phyloP scores from a whole-genome alignment of 192 early-diverging fungal species.

The Backusella australiensis region DNA sequence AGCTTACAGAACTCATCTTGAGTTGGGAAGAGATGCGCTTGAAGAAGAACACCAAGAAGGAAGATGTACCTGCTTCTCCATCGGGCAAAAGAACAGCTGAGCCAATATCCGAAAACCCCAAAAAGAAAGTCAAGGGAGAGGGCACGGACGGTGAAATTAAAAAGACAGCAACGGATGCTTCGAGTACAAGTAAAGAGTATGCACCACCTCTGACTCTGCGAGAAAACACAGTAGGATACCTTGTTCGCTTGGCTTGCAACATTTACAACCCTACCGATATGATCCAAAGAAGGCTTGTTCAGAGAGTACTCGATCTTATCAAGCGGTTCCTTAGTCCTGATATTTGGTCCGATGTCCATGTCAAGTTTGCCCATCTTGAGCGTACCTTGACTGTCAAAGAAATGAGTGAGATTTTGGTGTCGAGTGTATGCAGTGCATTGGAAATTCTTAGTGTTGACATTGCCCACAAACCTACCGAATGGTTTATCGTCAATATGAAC shows the following conservation, averaged over 20 bases:
- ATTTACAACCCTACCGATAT: slow-evolving; percentile 49
- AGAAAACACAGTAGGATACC: slow-evolving; percentile 57
- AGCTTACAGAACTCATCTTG: slow-evolving; percentile 87
- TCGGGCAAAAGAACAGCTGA: slow-evolving; percentile 13
- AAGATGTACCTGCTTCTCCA: slow-evolving; percentile 18
- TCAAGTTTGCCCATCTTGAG: slow-evolving; percentile 67
- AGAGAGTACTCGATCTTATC: slow-evolving; percentile 66
- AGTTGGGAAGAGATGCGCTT: slow-evolving; percentile 83
- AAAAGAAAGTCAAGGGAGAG: slow-evolving; percentile 33
- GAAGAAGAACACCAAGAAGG: slow-evolving; percentile 8
- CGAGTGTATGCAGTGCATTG: slow-evolving; percentile 61
- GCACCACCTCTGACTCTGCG: slow-evolving; percentile 47
- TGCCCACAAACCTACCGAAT: slow-evolving; percentile 55
- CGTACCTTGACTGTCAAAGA: slow-evolving; percentile 57
- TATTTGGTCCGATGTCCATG: slow-evolving; percentile 72
- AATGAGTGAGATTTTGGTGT: slow-evolving; percentile 50
- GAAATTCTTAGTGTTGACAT: slow-evolving; percentile 68
- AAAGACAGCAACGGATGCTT: neutral
- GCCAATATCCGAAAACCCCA: slow-evolving; percentile 1
- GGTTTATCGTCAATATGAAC: slow-evolving; percentile 64
- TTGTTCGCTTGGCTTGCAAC: slow-evolving; percentile 64
- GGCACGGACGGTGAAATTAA: slow-evolving; percentile 30
- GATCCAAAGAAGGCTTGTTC: slow-evolving; percentile 38
- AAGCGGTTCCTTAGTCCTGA: slow-evolving; percentile 57
- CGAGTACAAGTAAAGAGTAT: slow-evolving; percentile 37